Percentiles rank a stretch among this genome's conserved stretches.
Evolutionary conservation across 2,329 filamentous ascomycete species (phyloP).

Genomic region (Malbranchea cinnamomea): DNA sequence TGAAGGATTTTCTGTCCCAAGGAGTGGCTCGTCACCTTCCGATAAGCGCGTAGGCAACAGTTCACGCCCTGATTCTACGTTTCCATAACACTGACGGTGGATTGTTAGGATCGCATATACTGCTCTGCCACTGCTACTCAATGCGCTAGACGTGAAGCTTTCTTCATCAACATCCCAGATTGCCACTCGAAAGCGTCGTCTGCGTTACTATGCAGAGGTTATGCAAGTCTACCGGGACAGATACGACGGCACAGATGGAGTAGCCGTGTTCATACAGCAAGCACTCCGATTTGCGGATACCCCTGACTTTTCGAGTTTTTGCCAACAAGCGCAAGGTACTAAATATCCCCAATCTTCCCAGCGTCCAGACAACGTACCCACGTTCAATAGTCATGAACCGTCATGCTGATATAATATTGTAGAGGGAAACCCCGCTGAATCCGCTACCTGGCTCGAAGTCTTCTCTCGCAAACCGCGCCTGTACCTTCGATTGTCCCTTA

Average conservation of each 20-base stretch:
- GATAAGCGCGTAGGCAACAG: constrained; percentile 30
- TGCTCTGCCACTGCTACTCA: constrained; percentile 23
- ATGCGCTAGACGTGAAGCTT: constrained; percentile 26
- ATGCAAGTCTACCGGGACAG: constrained; percentile 34
- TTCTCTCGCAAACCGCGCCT: constrained; percentile 7
- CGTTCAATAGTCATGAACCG: too few species aligned
- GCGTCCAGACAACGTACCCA: too few species aligned
- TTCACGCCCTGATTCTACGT: too few species aligned
- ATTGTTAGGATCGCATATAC: constrained; percentile 22
- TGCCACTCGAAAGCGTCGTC: constrained; percentile 29
- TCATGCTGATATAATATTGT: too few species aligned
- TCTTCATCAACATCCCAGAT: constrained; percentile 22
- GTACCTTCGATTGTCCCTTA: constrained; percentile 7
- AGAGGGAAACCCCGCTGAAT: too few species aligned
- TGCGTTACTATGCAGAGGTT: constrained; percentile 32
- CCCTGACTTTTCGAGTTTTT: too few species aligned
- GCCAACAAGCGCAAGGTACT: too few species aligned
- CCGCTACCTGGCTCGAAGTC: constrained; percentile 7
- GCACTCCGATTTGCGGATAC: constrained; percentile 6
- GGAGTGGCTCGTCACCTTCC: constrained; percentile 33
- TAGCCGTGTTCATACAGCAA: constrained; percentile 12
- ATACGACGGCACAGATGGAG: constrained; percentile 33
- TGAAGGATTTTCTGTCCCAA: constrained; percentile 35
- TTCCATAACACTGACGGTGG: background rate
- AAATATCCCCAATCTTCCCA: too few species aligned